A percentile compares a stretch with the other conserved stretches of the same genome.
These are phyloP conservation scores for Penicilliopsis zonata DNA, from an alignment of 495 filamentous ascomycete species.

Conservation along the genomic window DNA sequence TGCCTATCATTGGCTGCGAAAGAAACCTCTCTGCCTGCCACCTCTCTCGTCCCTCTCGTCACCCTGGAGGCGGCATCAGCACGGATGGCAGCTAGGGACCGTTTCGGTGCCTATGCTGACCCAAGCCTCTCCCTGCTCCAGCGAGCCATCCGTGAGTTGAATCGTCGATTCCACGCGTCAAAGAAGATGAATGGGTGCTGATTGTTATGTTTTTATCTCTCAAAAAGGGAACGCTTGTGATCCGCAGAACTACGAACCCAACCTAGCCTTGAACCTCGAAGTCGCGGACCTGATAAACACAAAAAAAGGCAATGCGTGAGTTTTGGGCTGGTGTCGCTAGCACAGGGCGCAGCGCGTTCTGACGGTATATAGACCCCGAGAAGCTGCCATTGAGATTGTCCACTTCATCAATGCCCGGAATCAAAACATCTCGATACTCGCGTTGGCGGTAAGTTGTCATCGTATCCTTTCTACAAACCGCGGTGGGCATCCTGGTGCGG, in stretches of 20 bases:
- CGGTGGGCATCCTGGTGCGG: slow-evolving; percentile 4
- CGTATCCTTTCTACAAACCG: slow-evolving; percentile 1
- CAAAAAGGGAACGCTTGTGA: slow-evolving; percentile 81
- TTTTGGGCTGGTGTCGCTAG: slow-evolving; percentile 5
- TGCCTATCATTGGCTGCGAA: no score
- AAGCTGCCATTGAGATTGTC: slow-evolving; percentile 90
- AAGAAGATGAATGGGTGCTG: background rate
- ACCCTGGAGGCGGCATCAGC: slow-evolving; percentile 89
- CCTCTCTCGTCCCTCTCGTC: slow-evolving; percentile 14
- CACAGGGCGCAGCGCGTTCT: slow-evolving; percentile 5
- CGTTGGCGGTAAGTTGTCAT: slow-evolving; percentile 47
- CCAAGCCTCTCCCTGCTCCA: slow-evolving; percentile 75
- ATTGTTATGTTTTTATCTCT: background rate
- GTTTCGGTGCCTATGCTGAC: slow-evolving; percentile 74
- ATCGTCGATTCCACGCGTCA: background rate
- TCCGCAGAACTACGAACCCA: slow-evolving; percentile 92
- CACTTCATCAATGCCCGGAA: slow-evolving; percentile 93
- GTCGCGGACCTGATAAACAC: slow-evolving; percentile 93
- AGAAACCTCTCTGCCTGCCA: slow-evolving; percentile 3
- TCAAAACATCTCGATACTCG: slow-evolving; percentile 83
- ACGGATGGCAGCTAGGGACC: slow-evolving; percentile 89
- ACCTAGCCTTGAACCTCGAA: slow-evolving; percentile 91
- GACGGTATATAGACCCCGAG: slow-evolving; percentile 54
- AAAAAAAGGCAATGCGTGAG: slow-evolving; percentile 90
- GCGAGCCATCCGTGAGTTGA: slow-evolving; percentile 68